phyloP scores from a whole-genome alignment of 83 land plant genomes.

The Diphasiastrum complanatum region DNA sequence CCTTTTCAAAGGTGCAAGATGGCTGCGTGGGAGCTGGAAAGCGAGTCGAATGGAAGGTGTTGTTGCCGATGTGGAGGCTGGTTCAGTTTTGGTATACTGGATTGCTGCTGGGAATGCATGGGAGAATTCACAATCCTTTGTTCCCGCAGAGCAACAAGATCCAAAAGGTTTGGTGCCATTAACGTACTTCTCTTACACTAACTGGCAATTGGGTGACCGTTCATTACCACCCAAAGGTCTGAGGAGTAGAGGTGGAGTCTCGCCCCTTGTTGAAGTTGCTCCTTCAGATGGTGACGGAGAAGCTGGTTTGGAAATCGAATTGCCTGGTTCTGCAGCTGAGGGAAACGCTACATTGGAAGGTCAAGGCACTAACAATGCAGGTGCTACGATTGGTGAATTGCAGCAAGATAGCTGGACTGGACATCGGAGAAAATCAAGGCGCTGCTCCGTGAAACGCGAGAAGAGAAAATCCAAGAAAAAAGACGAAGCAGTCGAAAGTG shows the following conservation, averaged over 20 bases:
- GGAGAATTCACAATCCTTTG: background rate
- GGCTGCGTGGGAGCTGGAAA: constrained; percentile 72
- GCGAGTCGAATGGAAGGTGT: constrained; percentile 48
- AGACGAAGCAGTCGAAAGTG: constrained; percentile 37
- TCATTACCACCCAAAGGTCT: constrained; percentile 35
- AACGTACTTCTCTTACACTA: constrained; percentile 60
- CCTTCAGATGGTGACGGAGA: constrained; percentile 22
- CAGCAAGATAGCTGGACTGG: background rate
- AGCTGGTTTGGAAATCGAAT: constrained; percentile 6
- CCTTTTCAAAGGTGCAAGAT: constrained; percentile 39
- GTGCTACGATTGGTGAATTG: background rate
- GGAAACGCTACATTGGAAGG: background rate
- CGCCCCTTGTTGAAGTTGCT: constrained; percentile 4
- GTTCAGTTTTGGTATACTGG: constrained; percentile 67
- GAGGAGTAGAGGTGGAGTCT: background rate
- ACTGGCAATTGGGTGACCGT: constrained; percentile 90
- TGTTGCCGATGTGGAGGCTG: constrained; percentile 60
- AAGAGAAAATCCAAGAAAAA: constrained; percentile 39
- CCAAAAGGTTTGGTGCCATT: constrained; percentile 52
- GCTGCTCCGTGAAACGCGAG: constrained; percentile 52
- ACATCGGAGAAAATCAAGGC: constrained; percentile 33
- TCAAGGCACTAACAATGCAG: too few species aligned
- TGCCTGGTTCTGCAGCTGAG: background rate
- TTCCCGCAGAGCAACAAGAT: constrained; percentile 55
- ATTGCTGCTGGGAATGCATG: constrained; percentile 38